These are phyloP conservation scores for Chamaecrista fasciculata DNA, from an alignment of 306 rosid genomes.

Conservation along the genomic window DNA sequence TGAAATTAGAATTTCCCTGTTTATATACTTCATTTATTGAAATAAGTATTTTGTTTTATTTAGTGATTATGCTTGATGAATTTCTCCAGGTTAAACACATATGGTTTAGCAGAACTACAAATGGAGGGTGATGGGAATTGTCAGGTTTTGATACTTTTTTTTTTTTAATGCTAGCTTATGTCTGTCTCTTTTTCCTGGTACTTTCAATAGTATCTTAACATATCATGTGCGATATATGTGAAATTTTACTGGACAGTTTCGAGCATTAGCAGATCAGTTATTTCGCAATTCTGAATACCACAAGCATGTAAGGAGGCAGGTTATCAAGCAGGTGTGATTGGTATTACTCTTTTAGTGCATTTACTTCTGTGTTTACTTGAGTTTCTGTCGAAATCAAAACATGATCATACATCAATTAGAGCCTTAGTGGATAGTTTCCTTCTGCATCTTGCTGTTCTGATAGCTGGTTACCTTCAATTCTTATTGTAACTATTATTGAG, in stretches of 20 bases:
- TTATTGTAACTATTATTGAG: not conserved
- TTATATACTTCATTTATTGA: slow-evolving; percentile 9
- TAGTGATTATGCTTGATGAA: slow-evolving; percentile 17
- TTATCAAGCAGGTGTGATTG: slow-evolving; percentile 76
- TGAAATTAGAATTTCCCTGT: not conserved
- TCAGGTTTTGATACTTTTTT: slow-evolving; percentile 59
- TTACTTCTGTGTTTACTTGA: slow-evolving; percentile 16
- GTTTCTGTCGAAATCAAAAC: not conserved
- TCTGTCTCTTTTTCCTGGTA: not conserved
- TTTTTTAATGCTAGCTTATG: slow-evolving; percentile 11
- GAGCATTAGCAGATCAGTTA: slow-evolving; percentile 96
- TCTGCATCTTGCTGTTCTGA: not conserved
- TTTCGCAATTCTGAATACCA: slow-evolving; percentile 80
- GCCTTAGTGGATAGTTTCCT: not conserved
- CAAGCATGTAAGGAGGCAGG: slow-evolving; percentile 90
- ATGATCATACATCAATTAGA: not conserved
- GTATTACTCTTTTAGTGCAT: slow-evolving; percentile 24
- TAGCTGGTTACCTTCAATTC: not conserved
- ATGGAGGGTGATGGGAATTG: slow-evolving; percentile 99
- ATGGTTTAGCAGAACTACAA: slow-evolving; percentile 82
- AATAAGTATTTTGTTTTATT: slow-evolving; percentile 25
- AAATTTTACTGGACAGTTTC: slow-evolving; percentile 63
- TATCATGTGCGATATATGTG: slow-evolving; percentile 25
- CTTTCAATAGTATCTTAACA: slow-evolving; percentile 8
- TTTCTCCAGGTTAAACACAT: slow-evolving; percentile 68